Percentiles rank a stretch among this genome's conserved stretches.
phyloP scores from a whole-genome alignment of 176 grass and related monocot species.

The Juncus inflexus region DNA sequence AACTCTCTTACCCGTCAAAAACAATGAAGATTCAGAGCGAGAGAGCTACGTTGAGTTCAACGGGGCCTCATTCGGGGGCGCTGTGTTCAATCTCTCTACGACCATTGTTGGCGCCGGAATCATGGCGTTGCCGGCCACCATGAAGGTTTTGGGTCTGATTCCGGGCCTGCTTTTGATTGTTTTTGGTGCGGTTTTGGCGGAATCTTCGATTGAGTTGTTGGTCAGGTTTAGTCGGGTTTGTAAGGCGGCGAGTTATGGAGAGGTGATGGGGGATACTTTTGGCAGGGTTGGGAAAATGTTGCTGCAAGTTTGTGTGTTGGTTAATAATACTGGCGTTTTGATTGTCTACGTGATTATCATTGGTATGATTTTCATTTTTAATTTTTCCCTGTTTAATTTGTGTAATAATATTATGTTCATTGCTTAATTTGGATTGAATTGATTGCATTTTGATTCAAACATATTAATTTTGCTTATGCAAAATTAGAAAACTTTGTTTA shows the following conservation, averaged over 20 bases:
- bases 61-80: constrained; percentile 70
- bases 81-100: constrained; percentile 96
- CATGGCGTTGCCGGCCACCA: constrained; percentile 91
- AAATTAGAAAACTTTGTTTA: not conserved
- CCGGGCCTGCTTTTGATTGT: constrained; percentile 70
- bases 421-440: too few relatives aligned
- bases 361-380: constrained; percentile 35
- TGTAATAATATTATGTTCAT: too few relatives aligned
- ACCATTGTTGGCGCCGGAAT: constrained; percentile 96
- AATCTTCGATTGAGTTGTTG: constrained; percentile 82
- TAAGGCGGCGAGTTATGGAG: constrained; percentile 57
- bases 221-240: constrained; percentile 63
- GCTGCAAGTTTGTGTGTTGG: constrained; percentile 79
- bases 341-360: constrained; percentile 99
- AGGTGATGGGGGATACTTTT: constrained; percentile 77
- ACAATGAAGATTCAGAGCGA: constrained; percentile 4
- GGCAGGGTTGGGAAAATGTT: constrained; percentile 46
- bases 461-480: too few relatives aligned
- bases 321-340: constrained; percentile 87
- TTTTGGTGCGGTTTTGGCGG: constrained; percentile 78
- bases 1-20: constrained; percentile 58
- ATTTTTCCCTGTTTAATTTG: too few relatives aligned
- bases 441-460: too few relatives aligned
- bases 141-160: constrained; percentile 87
- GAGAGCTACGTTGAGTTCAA: constrained; percentile 55